Base-by-base conservation (phyloP, 2,329 filamentous ascomycete genomes). In the Colletotrichum tofieldiae region DNA sequence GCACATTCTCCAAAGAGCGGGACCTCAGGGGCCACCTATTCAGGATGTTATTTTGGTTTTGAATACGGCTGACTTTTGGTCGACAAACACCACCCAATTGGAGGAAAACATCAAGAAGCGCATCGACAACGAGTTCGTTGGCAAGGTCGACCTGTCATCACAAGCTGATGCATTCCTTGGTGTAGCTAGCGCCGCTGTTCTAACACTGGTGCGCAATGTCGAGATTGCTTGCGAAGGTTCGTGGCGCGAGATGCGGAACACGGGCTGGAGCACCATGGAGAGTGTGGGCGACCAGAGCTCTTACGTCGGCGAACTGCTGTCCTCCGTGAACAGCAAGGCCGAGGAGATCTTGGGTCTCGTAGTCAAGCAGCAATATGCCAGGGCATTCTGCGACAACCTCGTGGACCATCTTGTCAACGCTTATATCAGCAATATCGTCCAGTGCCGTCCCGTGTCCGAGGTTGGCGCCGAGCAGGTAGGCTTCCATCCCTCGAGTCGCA, bases 1-100 rank as follows among this genome's bases (percentile, higher is more conserved):
- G 20, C 89, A 92, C 75, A 92, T 93, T 73, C 79, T 92, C 8
- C 89, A 91, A 75, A 81, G 82, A 5, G 93, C 82, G 78, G 90
- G 81, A 75, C 87, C 76, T 81, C 87, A 78, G 77, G 88, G 74
- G 0, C 85, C 89, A 2, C 82, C 86, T 4, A 78, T 96, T 2
- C 92, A 98, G 77, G 93, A 98, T 74, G 89, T 93, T 4, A 89
- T 98, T 18, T 85, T 97, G 4, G 95, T 98, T 1, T 86, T 99
- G 59, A 99, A 99, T 80, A 98, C 96, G 1, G 96, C 96, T 0
- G 96, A 99, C 79, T 99, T 98, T 81, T 99, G 96, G 89, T 96
- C 98, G 79, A 91, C 91, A 35, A 98, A 97, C 39, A 96, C 95
- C 60, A 95, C 92, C 59, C 96, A 98, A 79, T 87, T 99, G 0